phyloP scores from a whole-genome alignment of 2,329 filamentous ascomycete genomes.

The Penicillium polonicum region DNA sequence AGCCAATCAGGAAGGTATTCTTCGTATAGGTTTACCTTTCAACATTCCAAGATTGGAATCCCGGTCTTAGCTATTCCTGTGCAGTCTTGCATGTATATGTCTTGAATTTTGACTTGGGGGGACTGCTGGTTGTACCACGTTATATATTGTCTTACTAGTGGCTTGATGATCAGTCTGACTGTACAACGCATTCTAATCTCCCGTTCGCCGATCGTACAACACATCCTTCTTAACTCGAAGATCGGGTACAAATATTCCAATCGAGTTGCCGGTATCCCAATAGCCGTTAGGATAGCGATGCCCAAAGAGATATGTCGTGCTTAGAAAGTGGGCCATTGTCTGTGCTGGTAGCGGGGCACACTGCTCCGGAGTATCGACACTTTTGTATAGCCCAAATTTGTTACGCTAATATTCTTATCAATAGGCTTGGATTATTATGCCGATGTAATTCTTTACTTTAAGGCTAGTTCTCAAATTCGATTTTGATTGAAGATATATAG shows the following conservation, averaged over 20 bases:
- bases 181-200: background rate
- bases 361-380: conserved; percentile 4
- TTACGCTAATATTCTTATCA: background rate
- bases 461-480: background rate
- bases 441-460: background rate
- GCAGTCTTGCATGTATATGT: background rate
- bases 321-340: conserved; percentile 2
- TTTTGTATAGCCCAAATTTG: background rate
- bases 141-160: background rate
- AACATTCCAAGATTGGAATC: background rate
- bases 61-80: background rate
- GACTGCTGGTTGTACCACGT: background rate
- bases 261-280: background rate
- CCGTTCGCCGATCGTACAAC: background rate
- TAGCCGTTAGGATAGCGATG: conserved; percentile 13
- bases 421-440: background rate
- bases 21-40: background rate
- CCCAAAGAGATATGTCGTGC: background rate
- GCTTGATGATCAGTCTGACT: background rate
- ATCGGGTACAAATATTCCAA: background rate
- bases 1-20: conserved; percentile 12
- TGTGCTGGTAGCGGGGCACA: conserved; percentile 7
- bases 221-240: background rate
- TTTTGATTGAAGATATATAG: background rate
- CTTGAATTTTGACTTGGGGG: background rate